Percentiles rank a stretch among this genome's conserved stretches.
phyloP scores from a whole-genome alignment of 225 moss, liverwort and hornwort genomes.

The Neckera pumila region DNA sequence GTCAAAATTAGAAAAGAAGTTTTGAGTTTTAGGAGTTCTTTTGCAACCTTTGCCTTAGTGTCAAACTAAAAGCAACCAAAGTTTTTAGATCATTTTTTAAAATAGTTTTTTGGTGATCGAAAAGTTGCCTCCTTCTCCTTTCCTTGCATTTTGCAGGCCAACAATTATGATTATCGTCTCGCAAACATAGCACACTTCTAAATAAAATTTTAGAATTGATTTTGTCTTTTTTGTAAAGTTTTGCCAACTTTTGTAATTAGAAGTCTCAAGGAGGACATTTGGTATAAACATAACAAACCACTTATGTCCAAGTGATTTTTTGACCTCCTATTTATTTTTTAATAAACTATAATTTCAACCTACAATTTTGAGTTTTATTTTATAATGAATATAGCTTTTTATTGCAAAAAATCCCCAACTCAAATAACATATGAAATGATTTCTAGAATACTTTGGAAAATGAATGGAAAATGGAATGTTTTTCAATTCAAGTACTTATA shows the following conservation, averaged over 20 bases:
- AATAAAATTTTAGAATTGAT: background rate
- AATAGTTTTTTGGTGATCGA: fast-evolving
- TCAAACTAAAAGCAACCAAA: background rate
- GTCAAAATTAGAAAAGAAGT: background rate
- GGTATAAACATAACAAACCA: too few species aligned
- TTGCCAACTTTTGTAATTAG: background rate
- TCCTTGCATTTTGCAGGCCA: background rate
- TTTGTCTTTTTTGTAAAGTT: background rate
- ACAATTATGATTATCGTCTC: background rate
- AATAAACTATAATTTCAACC: background rate
- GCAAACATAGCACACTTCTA: fast-evolving
- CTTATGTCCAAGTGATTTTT: too few species aligned
- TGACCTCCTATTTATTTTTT: too few species aligned
- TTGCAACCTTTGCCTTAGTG: background rate
- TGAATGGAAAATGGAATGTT: background rate
- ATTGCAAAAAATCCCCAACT: background rate
- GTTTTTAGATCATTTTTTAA: background rate
- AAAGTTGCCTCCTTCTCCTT: fast-evolving
- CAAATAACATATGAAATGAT: background rate
- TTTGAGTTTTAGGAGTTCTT: background rate
- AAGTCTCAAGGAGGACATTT: background rate
- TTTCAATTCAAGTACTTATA: background rate
- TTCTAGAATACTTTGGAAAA: background rate
- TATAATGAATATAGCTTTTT: background rate
- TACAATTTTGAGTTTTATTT: background rate